These are phyloP conservation scores for Saccharomycopsis crataegensis DNA, from an alignment of 1,139 yeast species.

Conservation along the genomic window DNA sequence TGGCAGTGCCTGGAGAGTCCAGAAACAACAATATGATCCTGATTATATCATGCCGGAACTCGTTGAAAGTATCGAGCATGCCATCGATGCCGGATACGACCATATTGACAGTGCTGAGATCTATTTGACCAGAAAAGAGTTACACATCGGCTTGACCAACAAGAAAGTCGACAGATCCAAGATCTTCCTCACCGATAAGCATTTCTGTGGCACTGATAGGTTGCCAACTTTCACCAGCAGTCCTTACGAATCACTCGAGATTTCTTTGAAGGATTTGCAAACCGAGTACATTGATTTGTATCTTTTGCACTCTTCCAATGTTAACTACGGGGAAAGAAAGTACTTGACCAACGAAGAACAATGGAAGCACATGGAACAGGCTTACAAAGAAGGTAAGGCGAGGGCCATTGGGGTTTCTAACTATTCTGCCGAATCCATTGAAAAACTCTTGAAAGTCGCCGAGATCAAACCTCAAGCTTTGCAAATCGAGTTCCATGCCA, in stretches of 20 bases:
- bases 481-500: conserved; percentile 66
- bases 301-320: conserved; percentile 39
- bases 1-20: conserved; percentile 47
- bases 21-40: not conserved
- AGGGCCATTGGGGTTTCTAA: conserved; percentile 59
- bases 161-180: conserved; percentile 34
- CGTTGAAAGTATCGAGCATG: conserved; percentile 38
- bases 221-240: conserved; percentile 27
- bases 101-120: conserved; percentile 54
- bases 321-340: conserved; percentile 30
- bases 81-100: conserved; percentile 38
- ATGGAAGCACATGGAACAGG: conserved; percentile 45
- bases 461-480: conserved; percentile 51
- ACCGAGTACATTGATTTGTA: conserved; percentile 44
- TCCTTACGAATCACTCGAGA: conserved; percentile 30
- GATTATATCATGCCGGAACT: conserved; percentile 19
- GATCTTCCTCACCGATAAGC: conserved; percentile 39
- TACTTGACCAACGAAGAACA: conserved; percentile 26
- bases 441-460: conserved; percentile 35
- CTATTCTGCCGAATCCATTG: conserved; percentile 43
- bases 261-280: conserved; percentile 31
- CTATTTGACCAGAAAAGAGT: conserved; percentile 49
- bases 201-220: conserved; percentile 22
- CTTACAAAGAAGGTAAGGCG: conserved; percentile 42
- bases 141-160: conserved; percentile 39